Base-by-base conservation (phyloP, 2,329 filamentous ascomycete species). In the Aureobasidium pullulans region DNA sequence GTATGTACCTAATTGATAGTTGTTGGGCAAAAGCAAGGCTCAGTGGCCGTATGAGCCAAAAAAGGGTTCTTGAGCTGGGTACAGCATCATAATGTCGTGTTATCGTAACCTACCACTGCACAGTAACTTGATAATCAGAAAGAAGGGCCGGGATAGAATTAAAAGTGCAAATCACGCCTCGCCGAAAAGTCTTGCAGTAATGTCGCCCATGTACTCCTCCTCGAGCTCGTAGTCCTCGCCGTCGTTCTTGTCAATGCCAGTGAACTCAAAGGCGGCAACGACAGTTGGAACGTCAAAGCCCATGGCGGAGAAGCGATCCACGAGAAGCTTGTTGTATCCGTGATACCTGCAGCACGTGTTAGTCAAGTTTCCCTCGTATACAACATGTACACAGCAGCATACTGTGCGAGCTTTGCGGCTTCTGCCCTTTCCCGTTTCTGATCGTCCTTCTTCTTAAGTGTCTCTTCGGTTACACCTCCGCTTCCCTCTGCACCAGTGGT, bases 281-380 rank as follows among this genome's bases (percentile, higher is more conserved):
- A 97, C 90, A n/a, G 83, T 81, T 50, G 92, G 88, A 1, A 96
- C 82, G 60, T 90, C 86, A 67, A 97, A 97, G 10, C 93, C 93
- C 93, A 97, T 97, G 66, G 79, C 83, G 15, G 89, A 84, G 66
- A 97, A 97, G 4, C 87, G 83, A 68, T 94, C 85, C 64, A 97
- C 84, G 42, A 96, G 79, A 34, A 87, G 82, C 68, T 86, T 88
- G 74, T 91, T 92, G 74, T 96, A 97, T 2, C 94, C 93, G 64
- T 87, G 83, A 70, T 96, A 96, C 63, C 88, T 93, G 65, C 10
- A 32, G 57, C 28, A 36, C 7, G 36, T 29, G 44, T 46, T 10
- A 49, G 28, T 11, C 2, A 36, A 23, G 39, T 23, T 4, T 39
- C 3, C 9, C n/a, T n/a, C 10, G 11, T n/a, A 6, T 15, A 1